A percentile compares a stretch with the other conserved stretches of the same genome.
These are phyloP conservation scores for Strombidium stylifer DNA, from an alignment of 73 alveolate genomes.

Conservation along the genomic window DNA sequence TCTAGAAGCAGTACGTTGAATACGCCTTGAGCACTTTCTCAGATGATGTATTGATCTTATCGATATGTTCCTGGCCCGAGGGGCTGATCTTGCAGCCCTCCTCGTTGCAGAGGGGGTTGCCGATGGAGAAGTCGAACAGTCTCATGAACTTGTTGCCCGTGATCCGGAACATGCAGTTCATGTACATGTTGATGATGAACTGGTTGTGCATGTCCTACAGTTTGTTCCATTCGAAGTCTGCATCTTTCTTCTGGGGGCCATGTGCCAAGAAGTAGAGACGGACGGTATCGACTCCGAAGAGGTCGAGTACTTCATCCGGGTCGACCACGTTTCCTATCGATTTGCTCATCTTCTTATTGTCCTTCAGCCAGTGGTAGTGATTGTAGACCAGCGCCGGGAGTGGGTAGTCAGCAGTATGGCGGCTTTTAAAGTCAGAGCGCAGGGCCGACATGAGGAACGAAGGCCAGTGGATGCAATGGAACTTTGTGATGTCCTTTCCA, in stretches of 20 bases:
- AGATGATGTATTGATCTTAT: not conserved
- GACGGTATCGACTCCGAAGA: constrained; percentile 45
- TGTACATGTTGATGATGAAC: constrained; percentile 22
- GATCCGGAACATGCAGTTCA: constrained; percentile 34
- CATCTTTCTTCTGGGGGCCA: constrained; percentile 71
- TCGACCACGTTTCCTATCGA: constrained; percentile 74
- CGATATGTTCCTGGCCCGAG: constrained; percentile 1
- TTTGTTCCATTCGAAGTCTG: constrained; percentile 34
- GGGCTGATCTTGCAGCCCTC: not conserved
- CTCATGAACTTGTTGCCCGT: constrained; percentile 43
- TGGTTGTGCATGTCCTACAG: constrained; percentile 31
- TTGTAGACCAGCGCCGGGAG: constrained; percentile 46
- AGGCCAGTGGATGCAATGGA: constrained; percentile 84
- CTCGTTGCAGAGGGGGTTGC: not conserved
- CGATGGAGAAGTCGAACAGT: not conserved
- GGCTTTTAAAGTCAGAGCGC: constrained; percentile 33
- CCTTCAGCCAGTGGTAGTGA: constrained; percentile 80
- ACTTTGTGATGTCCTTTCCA: constrained; percentile 82
- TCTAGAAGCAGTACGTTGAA: not conserved
- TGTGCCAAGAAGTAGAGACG: constrained; percentile 66
- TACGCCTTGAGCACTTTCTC: not conserved
- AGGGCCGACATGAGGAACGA: constrained; percentile 61
- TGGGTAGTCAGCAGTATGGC: constrained; percentile 18
- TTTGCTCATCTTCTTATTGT: constrained; percentile 74
- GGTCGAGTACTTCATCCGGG: constrained; percentile 51